Percentiles rank a stretch among this genome's conserved stretches.
Conservation (phyloP, 2,329 filamentous ascomycete species). For the Tolypocladium ovalisporum region DNA sequence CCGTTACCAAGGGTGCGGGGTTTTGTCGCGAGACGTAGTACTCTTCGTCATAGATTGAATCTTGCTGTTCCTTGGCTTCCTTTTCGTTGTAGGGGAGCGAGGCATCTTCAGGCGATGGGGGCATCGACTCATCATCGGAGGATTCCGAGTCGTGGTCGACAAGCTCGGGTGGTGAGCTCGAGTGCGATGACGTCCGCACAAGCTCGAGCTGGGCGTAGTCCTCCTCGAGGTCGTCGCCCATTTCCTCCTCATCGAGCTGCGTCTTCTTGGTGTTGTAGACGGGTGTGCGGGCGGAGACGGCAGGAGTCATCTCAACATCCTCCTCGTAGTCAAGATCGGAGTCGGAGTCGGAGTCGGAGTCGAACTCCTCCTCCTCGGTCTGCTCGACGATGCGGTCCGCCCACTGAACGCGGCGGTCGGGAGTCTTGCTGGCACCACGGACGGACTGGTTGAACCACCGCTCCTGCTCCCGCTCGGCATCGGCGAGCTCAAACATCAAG, state of each 20-base stretch:
- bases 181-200: conserved; percentile 57
- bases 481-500: conserved; percentile 83
- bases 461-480: conserved; percentile 92
- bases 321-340: conserved; percentile 39
- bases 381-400: conserved; percentile 69
- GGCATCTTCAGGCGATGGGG: conserved; percentile 53
- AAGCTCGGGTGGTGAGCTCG: conserved; percentile 57
- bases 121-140: conserved; percentile 66
- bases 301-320: conserved; percentile 44
- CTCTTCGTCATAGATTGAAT: conserved; percentile 39
- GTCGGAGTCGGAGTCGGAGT: conserved; percentile 39
- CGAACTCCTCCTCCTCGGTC: conserved; percentile 56
- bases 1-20: conserved; percentile 37
- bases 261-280: conserved; percentile 21
- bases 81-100: conserved; percentile 51
- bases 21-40: conserved; percentile 44
- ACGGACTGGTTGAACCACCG: conserved; percentile 97
- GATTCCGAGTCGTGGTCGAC: conserved; percentile 60
- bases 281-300: conserved; percentile 34
- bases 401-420: conserved; percentile 76
- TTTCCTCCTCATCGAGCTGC: conserved; percentile 28
- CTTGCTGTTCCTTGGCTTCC: conserved; percentile 32
- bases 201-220: conserved; percentile 56
- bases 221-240: conserved; percentile 47
- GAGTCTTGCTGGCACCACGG: conserved; percentile 52